Percentiles rank a stretch among this genome's conserved stretches.
phyloP scores from a whole-genome alignment of 2,329 filamentous ascomycete genomes.

The Sporothrix pseudoabietina region DNA sequence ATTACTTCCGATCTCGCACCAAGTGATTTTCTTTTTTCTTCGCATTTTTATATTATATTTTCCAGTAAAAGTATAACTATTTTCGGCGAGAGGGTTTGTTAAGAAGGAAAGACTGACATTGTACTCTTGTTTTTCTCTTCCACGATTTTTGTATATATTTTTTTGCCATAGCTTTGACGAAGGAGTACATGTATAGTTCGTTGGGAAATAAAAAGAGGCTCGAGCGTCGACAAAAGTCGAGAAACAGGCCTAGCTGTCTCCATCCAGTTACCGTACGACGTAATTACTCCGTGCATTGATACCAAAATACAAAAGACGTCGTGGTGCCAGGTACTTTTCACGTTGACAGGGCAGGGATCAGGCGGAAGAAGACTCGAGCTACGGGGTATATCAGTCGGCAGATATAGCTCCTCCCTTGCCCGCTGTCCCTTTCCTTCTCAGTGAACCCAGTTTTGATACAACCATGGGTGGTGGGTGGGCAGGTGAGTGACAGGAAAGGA shows the following conservation, averaged over 20 bases:
- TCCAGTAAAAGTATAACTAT: not conserved
- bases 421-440: not conserved
- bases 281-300: not conserved
- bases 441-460: slow-evolving; percentile 26
- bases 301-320: not conserved
- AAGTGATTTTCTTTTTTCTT: too few species aligned
- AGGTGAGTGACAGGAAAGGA: not conserved
- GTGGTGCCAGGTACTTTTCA: not conserved
- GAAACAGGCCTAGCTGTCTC: not conserved
- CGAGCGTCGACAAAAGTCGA: not conserved
- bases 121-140: not conserved
- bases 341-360: not conserved
- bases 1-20: not conserved
- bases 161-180: not conserved
- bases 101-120: not conserved
- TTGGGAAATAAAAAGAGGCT: not conserved
- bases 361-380: slow-evolving; percentile 1
- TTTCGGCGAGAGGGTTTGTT: not conserved
- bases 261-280: not conserved
- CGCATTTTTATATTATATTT: not conserved
- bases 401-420: slow-evolving; percentile 21
- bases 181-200: not conserved
- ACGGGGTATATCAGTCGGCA: slow-evolving; percentile 23
- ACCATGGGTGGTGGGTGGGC: slow-evolving; percentile 17
- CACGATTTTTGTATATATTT: not conserved